Conservation (phyloP, 1,139 yeast genomes). For the Oligophagozyma castellii region DNA sequence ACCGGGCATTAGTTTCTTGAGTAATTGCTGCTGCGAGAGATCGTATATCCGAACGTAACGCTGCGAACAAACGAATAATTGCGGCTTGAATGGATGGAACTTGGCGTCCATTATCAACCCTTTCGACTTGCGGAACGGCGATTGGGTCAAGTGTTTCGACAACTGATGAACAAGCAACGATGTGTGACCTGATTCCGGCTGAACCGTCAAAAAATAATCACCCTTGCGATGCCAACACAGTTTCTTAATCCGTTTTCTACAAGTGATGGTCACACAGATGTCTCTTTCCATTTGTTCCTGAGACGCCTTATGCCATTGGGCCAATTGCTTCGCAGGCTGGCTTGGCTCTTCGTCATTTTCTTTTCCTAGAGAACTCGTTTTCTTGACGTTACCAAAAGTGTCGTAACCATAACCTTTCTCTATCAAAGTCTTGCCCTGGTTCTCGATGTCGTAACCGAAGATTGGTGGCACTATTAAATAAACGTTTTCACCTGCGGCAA, state of each 20-base stretch:
- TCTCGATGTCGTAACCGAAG: conserved; percentile 79
- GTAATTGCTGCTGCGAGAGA: conserved; percentile 68
- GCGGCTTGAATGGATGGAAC: conserved; percentile 95
- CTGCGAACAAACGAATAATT: conserved; percentile 86
- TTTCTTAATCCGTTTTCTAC: conserved; percentile 62
- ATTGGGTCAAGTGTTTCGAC: conserved; percentile 90
- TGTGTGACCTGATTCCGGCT: conserved; percentile 80
- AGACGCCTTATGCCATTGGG: conserved; percentile 80
- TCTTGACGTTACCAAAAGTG: conserved; percentile 48
- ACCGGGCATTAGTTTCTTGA: conserved; percentile 83
- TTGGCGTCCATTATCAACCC: conserved; percentile 93
- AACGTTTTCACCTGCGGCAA: conserved; percentile 69
- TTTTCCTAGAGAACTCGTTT: conserved; percentile 29
- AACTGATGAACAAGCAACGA: conserved; percentile 90
- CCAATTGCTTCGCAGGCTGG: conserved; percentile 38
- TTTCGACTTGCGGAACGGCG: conserved; percentile 86
- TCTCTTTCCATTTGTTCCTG: conserved; percentile 49
- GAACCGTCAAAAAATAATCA: conserved; percentile 87
- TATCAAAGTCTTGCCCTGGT: conserved; percentile 60
- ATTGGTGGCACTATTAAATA: conserved; percentile 79
- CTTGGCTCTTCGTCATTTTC: conserved; percentile 24
- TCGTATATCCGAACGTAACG: conserved; percentile 85
- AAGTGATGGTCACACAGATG: conserved; percentile 56
- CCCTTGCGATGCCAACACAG: conserved; percentile 96
- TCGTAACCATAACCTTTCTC: conserved; percentile 92